A percentile compares a stretch with the other conserved stretches of the same genome.
Evolutionary conservation across 192 early-diverging fungal species (phyloP).

Genomic region (Entomortierella chlamydospora): DNA sequence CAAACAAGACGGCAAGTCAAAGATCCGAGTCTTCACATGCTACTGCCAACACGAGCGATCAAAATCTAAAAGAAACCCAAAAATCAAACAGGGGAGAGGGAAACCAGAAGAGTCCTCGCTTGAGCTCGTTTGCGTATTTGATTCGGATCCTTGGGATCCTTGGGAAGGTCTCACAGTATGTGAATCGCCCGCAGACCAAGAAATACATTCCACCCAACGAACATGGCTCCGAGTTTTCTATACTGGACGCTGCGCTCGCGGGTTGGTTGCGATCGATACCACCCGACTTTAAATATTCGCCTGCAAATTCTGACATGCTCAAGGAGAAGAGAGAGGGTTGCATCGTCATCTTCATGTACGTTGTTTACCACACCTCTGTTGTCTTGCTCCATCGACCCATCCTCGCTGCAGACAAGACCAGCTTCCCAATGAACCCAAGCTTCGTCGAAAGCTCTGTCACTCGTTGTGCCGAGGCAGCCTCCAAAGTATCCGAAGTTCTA

Average conservation of each 20-base stretch:
- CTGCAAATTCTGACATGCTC: conserved; percentile 37
- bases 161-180: conserved; percentile 57
- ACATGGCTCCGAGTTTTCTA: conserved; percentile 57
- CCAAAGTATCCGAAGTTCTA: conserved; percentile 52
- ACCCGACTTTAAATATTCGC: conserved; percentile 41
- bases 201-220: conserved; percentile 53
- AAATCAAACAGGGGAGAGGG: not conserved
- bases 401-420: conserved; percentile 47
- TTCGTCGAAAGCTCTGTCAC: conserved; percentile 56
- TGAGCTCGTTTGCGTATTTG: conserved; percentile 55
- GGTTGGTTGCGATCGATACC: conserved; percentile 54
- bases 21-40: not conserved
- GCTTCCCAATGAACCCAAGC: conserved; percentile 27
- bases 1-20: not conserved
- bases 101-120: conserved; percentile 1
- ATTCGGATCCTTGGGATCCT: conserved; percentile 55
- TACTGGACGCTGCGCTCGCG: conserved; percentile 49
- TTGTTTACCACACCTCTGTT: conserved; percentile 58
- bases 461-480: conserved; percentile 57
- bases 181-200: conserved; percentile 56
- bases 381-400: conserved; percentile 64
- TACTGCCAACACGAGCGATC: not conserved
- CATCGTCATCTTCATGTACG: conserved; percentile 53
- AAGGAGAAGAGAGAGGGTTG: conserved; percentile 24
- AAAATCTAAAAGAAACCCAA: not conserved